These are phyloP conservation scores for Volvariella volvacea DNA, from an alignment of 1,284 basidiomycete species.

Conservation along the genomic window DNA sequence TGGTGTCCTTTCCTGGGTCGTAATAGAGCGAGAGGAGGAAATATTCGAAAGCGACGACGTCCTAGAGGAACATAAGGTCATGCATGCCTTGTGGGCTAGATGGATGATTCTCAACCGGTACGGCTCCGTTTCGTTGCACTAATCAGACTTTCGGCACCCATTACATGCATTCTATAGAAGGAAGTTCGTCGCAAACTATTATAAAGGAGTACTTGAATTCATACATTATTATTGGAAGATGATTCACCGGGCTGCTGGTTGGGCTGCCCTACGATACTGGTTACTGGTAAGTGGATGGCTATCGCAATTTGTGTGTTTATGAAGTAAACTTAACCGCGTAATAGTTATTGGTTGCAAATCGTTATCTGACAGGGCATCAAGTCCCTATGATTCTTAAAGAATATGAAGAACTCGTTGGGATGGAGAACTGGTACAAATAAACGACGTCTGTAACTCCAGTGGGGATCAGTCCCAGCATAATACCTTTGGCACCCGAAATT, in stretches of 20 bases:
- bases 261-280: conserved; percentile 55
- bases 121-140: conserved; percentile 10
- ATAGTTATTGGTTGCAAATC: conserved; percentile 40
- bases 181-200: conserved; percentile 48
- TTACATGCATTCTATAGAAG: conserved; percentile 1
- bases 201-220: conserved; percentile 44
- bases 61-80: conserved; percentile 66
- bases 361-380: conserved; percentile 36
- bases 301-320: conserved; percentile 2
- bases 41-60: conserved; percentile 63
- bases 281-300: conserved; percentile 51
- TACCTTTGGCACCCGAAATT: no score
- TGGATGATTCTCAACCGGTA: conserved; percentile 66
- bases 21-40: conserved; percentile 66
- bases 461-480: no score
- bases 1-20: conserved; percentile 58
- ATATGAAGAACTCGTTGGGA: conserved; percentile 38
- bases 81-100: conserved; percentile 67
- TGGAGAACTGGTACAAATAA: conserved; percentile 27
- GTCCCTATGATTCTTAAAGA: conserved; percentile 37
- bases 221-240: conserved; percentile 53
- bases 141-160: not conserved
- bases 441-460: no score
- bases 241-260: conserved; percentile 63
- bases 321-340: not conserved